Percentiles rank a stretch among this genome's conserved stretches.
Conservation (phyloP, 2,329 filamentous ascomycete species). For the Exutisphaerella laricina region DNA sequence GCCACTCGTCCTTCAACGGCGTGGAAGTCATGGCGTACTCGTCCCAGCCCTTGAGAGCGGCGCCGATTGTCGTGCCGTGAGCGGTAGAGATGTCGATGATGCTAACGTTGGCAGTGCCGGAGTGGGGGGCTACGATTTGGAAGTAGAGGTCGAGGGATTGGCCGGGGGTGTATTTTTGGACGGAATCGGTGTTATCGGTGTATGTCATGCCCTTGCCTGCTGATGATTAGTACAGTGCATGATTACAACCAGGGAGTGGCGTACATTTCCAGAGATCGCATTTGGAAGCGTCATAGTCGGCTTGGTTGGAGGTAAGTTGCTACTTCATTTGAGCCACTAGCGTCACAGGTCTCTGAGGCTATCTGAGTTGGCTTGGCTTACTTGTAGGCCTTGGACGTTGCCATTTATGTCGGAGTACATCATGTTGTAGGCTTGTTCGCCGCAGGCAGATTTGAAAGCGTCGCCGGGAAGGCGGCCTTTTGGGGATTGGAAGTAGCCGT, state of each 20-base stretch:
- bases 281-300: slow-evolving; percentile 22
- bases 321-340: no score
- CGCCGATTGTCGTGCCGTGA: slow-evolving; percentile 48
- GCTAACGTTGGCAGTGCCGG: slow-evolving; percentile 13
- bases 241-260: neutral
- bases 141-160: slow-evolving; percentile 43
- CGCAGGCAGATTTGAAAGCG: slow-evolving; percentile 50
- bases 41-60: slow-evolving; percentile 50
- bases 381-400: slow-evolving; percentile 53
- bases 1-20: slow-evolving; percentile 42
- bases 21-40: slow-evolving; percentile 49
- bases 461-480: slow-evolving; percentile 46
- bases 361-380: no score
- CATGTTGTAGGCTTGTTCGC: slow-evolving; percentile 50
- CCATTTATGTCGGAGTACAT: slow-evolving; percentile 50
- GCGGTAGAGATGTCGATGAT: slow-evolving; percentile 47
- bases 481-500: slow-evolving; percentile 50
- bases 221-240: neutral
- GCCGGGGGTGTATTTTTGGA: slow-evolving; percentile 49
- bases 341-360: no score
- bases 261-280: slow-evolving; percentile 35
- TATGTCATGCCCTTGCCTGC: slow-evolving; percentile 51
- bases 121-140: slow-evolving; percentile 50
- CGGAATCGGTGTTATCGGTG: slow-evolving; percentile 49
- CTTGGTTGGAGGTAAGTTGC: slow-evolving; percentile 38